Evolutionary conservation across 805 yeast genomes (phyloP).

Genomic region (Kuraishia ogatae): DNA sequence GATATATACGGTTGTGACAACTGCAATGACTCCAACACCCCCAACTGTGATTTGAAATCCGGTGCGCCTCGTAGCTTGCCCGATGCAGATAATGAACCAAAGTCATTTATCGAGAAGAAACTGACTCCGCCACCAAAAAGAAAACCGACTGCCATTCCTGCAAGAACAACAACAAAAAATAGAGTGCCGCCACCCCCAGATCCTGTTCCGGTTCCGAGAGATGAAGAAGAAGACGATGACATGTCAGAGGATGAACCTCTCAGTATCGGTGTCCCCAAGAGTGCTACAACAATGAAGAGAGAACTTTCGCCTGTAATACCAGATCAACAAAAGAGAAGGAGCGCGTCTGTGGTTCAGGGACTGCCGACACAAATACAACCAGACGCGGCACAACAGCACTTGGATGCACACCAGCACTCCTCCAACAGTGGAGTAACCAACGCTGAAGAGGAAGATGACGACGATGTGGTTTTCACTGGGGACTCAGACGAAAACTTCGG

Average conservation of each 20-base stretch:
- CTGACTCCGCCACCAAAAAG: background rate
- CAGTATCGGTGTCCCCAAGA: background rate
- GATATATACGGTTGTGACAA: slow-evolving; percentile 10
- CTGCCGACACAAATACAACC: background rate
- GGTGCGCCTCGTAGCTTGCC: background rate
- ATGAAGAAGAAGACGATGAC: background rate
- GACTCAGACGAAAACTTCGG: slow-evolving; percentile 1
- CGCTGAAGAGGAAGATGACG: slow-evolving; percentile 1
- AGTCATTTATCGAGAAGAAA: background rate
- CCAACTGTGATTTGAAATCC: background rate
- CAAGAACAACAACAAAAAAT: background rate
- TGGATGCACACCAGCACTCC: background rate
- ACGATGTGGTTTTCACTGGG: slow-evolving; percentile 4
- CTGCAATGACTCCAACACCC: slow-evolving; percentile 2
- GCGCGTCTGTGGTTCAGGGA: background rate
- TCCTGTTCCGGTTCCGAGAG: background rate
- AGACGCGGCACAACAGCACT: background rate
- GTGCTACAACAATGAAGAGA: background rate
- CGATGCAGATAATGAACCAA: background rate
- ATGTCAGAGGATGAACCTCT: background rate
- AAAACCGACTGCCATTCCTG: background rate
- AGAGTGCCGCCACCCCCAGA: background rate
- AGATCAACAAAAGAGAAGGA: background rate
- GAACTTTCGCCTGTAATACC: background rate
- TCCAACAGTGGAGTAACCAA: background rate